Percentiles rank a stretch among this genome's conserved stretches.
These are phyloP conservation scores for Fusarium guadeloupense DNA, from an alignment of 2,329 filamentous ascomycete genomes.

Conservation along the genomic window DNA sequence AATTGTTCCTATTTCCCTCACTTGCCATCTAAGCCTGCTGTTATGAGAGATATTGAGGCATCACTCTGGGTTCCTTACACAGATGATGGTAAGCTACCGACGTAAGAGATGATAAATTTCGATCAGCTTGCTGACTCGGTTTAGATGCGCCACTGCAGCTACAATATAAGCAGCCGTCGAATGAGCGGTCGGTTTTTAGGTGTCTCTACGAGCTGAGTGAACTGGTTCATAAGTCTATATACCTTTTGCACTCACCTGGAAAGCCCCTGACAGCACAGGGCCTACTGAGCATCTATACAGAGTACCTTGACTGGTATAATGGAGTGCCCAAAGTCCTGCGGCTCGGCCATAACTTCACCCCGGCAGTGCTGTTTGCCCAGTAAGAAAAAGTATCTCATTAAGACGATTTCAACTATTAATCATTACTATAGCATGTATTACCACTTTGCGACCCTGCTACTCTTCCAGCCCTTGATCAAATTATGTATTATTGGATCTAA, in stretches of 20 bases:
- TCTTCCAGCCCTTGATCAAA: constrained; percentile 77
- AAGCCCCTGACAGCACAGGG: constrained; percentile 70
- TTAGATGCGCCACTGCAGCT: constrained; percentile 61
- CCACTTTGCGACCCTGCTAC: constrained; percentile 72
- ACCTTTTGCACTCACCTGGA: constrained; percentile 74
- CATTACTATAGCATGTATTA: constrained; percentile 68
- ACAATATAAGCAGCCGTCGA: constrained; percentile 68
- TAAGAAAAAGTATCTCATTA: constrained; percentile 53
- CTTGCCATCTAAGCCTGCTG: constrained; percentile 65
- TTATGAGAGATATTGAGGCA: constrained; percentile 67
- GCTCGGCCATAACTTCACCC: constrained; percentile 73
- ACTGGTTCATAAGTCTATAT: constrained; percentile 75
- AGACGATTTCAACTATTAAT: constrained; percentile 4
- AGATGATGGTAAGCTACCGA: constrained; percentile 58
- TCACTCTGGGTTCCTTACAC: constrained; percentile 68
- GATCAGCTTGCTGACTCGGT: not conserved
- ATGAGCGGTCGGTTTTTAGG: constrained; percentile 72
- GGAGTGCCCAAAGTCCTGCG: constrained; percentile 70
- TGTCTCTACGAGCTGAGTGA: constrained; percentile 77
- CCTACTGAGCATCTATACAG: constrained; percentile 70
- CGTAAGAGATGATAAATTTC: not conserved
- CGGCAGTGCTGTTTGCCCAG: constrained; percentile 78
- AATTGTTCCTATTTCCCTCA: constrained; percentile 66
- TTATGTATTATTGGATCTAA: constrained; percentile 69
- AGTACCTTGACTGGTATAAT: constrained; percentile 77